Conservation (phyloP, 164 flowering plant genomes). For the Vitis vinifera region ASM3070453v1 NC_081811.1:29882501-29883000, state of each 20-base stretch:
- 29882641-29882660: conserved; percentile 95
- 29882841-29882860: too few relatives aligned
- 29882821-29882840: too few relatives aligned
- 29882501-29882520: too few relatives aligned
- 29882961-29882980: too few relatives aligned
- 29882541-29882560: conserved; percentile 11
- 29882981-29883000: too few relatives aligned
- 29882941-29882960: too few relatives aligned
- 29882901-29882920: too few relatives aligned
- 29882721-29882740: conserved; percentile 66
- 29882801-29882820: too few relatives aligned
- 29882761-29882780: neutral
- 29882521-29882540: neutral
- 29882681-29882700: conserved; percentile 99
- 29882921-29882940: too few relatives aligned
- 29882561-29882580: conserved; percentile 98
- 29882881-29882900: too few relatives aligned
- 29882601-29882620: conserved; percentile 92
- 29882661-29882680: conserved; percentile 99
- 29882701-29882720: conserved; percentile 95
- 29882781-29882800: neutral
- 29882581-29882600: conserved; percentile 99
- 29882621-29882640: conserved; percentile 97
- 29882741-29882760: neutral
- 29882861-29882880: too few relatives aligned